phyloP scores from a whole-genome alignment of 2,329 filamentous ascomycete genomes.

The Diaporthe eres region DNA sequence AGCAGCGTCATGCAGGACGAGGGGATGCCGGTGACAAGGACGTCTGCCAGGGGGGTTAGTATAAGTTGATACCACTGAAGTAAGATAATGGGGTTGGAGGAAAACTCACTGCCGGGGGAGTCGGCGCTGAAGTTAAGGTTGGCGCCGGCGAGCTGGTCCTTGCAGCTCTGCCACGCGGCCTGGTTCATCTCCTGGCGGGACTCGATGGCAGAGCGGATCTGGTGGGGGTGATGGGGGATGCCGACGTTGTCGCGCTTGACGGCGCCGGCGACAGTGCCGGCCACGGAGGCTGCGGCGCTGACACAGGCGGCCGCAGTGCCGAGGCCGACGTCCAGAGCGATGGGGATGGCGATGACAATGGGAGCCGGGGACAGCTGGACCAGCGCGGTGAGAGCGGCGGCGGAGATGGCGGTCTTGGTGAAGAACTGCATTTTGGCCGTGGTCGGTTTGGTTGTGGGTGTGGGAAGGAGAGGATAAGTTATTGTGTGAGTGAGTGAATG shows the following conservation, averaged over 20 bases:
- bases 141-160: conserved; percentile 36
- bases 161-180: conserved; percentile 36
- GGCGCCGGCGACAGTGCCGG: conserved; percentile 1
- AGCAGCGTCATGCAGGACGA: conserved; percentile 37
- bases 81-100: background rate
- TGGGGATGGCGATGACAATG: conserved; percentile 36
- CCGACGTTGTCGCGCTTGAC: background rate
- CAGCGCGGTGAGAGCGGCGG: conserved; percentile 34
- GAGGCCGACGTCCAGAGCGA: conserved; percentile 7
- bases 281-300: background rate
- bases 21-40: conserved; percentile 37
- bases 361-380: conserved; percentile 41
- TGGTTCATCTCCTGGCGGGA: conserved; percentile 29
- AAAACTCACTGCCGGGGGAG: conserved; percentile 6
- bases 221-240: background rate
- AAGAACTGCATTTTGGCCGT: conserved; percentile 41
- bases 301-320: conserved; percentile 2
- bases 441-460: background rate
- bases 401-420: conserved; percentile 31
- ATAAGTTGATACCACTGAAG: too few species aligned
- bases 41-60: conserved; percentile 17
- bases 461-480: background rate
- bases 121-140: conserved; percentile 38
- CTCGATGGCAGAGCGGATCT: background rate
- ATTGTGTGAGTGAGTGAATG: background rate